These are phyloP conservation scores for Diaporthe eres DNA, from an alignment of 2,329 filamentous ascomycete genomes.

Conservation along the genomic window DNA sequence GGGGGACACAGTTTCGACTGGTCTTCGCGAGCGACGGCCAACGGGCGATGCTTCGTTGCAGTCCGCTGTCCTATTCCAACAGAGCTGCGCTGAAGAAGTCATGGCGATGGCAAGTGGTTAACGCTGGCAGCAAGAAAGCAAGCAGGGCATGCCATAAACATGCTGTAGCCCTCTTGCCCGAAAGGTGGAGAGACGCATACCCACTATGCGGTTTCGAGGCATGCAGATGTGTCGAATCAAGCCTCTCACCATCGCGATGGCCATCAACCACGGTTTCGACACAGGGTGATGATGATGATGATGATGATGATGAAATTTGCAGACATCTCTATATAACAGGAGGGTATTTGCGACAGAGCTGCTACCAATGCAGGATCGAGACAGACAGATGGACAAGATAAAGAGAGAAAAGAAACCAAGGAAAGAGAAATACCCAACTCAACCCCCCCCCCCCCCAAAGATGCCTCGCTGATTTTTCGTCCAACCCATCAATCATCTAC, in stretches of 20 bases:
- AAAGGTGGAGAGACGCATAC: neutral
- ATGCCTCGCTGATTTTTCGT: neutral
- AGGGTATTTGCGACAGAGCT: conserved; percentile 39
- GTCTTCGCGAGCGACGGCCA: neutral
- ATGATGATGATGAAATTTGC: conserved; percentile 10
- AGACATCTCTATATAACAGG: conserved; percentile 36
- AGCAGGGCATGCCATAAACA: neutral
- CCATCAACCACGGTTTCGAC: neutral
- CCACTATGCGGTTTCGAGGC: neutral
- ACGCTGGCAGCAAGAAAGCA: neutral
- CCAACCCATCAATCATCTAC: conserved; percentile 28
- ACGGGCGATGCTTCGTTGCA: neutral
- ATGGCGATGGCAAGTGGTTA: neutral
- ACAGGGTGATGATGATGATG: neutral
- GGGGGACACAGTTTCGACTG: neutral
- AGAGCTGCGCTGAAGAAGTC: too few relatives aligned
- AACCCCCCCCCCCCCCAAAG: neutral
- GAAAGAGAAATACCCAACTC: neutral
- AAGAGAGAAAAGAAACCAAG: neutral
- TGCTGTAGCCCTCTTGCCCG: neutral
- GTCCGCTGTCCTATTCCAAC: neutral
- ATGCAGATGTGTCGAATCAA: neutral
- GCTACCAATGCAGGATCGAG: conserved; percentile 28
- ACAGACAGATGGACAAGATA: neutral
- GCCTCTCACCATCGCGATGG: neutral